Base-by-base conservation (phyloP, 2,329 filamentous ascomycete species). In the Fusarium gaditjirri region DNA sequence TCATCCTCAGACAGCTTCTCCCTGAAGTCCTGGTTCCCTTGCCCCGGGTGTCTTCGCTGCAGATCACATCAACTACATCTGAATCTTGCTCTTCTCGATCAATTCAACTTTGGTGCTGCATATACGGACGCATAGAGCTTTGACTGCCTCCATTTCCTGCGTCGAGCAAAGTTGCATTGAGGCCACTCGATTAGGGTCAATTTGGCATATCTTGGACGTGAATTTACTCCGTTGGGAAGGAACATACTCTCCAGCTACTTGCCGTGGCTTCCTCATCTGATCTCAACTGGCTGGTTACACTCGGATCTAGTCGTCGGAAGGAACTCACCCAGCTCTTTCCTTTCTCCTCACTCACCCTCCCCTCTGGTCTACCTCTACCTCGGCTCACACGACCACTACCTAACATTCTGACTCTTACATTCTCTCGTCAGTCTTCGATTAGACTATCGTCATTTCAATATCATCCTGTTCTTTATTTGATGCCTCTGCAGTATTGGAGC, bases 401-500 rank as follows among this genome's bases (percentile, higher is more conserved):
- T 25, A 42, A 38, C n/a, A 67, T 55, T 46, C 56, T 65, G 61
- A 70, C 73, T 74, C 66, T 63, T n/a, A 35, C 47, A 50, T 60
- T 44, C 36, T 42, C 16, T 55, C 44, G 41, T 25, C 33, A 35
- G 31, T n/a, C 39, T 47, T 47, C 23, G 39, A 47, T 47, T 23
- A 23, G 39, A 47, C 14, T 33, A 27, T 46, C 29, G 33, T 39
- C 49, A 39, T 46, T 33, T 19, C 23, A 36, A 14, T n/a, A 29
- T 35, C 53, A 38, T n/a, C 41, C 35, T 17, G 64, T n/a, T 50
- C 43, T 23, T 49, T 61, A 52, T 60, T 76, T 71, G 57, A 76
- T 77, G 75, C 72, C 67, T 77, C 64, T 74, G 75, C 73, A 76
- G 75, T 75, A 75, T 74, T 76, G 75, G 75, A 69, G 59, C 60